These are phyloP conservation scores for Lactarius hengduanensis DNA, from an alignment of 768 basidiomycete genomes.

Conservation along the genomic window DNA sequence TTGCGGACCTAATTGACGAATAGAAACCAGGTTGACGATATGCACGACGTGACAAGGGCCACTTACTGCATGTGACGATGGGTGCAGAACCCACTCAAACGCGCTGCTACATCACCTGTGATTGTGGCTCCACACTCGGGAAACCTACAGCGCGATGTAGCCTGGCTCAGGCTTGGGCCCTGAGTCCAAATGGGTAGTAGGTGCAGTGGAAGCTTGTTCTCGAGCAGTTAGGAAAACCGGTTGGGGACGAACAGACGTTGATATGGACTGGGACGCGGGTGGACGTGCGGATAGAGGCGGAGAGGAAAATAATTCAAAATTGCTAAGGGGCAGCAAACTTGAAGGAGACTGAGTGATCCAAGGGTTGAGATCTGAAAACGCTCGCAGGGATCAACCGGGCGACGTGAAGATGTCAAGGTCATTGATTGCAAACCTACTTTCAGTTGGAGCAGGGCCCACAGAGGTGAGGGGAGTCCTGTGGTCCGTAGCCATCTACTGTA, in stretches of 20 bases:
- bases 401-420: too few species aligned
- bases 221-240: not conserved
- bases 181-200: not conserved
- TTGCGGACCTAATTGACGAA: not conserved
- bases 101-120: too few species aligned
- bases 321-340: too few species aligned
- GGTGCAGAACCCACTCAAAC: constrained; percentile 10
- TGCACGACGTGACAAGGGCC: not conserved
- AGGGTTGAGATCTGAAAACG: too few species aligned
- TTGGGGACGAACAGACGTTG: not conserved
- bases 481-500: too few species aligned
- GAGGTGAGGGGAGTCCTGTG: too few species aligned
- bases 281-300: not conserved
- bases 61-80: constrained; percentile 1
- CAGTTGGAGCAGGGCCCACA: too few species aligned
- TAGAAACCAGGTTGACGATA: not conserved
- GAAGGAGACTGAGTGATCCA: too few species aligned
- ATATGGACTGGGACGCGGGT: not conserved
- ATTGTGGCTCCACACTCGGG: not conserved
- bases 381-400: too few species aligned
- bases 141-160: not conserved
- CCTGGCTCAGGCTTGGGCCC: too few species aligned
- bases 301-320: too few species aligned
- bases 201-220: not conserved
- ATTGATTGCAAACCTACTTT: too few species aligned